Evolutionary conservation across 768 basidiomycete genomes (phyloP).

Genomic region (Trametes cubensis): DNA sequence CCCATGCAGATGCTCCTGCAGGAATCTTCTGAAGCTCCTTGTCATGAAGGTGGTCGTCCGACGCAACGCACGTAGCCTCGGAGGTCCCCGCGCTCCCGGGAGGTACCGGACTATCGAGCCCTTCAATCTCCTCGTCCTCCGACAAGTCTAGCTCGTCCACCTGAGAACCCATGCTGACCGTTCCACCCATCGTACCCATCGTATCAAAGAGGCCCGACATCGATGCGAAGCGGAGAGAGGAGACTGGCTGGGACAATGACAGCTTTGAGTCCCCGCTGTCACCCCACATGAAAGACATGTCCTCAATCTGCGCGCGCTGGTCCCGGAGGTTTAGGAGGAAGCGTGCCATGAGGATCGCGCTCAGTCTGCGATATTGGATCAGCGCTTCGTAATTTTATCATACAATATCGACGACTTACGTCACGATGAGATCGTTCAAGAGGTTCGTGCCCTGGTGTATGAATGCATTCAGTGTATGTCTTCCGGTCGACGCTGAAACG

Average conservation of each 20-base stretch:
- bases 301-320: slow-evolving; percentile 11
- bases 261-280: neutral
- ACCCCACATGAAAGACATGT: neutral
- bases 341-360: slow-evolving; percentile 23
- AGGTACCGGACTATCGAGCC: neutral
- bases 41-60: neutral
- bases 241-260: neutral
- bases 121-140: neutral
- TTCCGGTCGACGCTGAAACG: too few relatives aligned
- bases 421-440: slow-evolving; percentile 21
- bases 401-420: neutral
- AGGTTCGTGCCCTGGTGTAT: slow-evolving; percentile 10
- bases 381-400: too few relatives aligned
- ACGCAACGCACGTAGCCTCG: neutral
- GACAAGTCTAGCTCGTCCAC: neutral
- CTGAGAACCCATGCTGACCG: neutral
- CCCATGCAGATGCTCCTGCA: too few relatives aligned
- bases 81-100: neutral
- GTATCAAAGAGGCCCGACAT: neutral
- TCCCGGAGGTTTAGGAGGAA: slow-evolving; percentile 24
- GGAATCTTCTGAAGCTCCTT: too few relatives aligned
- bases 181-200: slow-evolving; percentile 15
- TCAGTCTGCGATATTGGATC: slow-evolving; percentile 7
- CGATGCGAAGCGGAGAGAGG: slow-evolving; percentile 2
- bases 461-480: neutral